Evolutionary conservation across 768 basidiomycete genomes (phyloP).

Genomic region (Suillus ampliporus): DNA sequence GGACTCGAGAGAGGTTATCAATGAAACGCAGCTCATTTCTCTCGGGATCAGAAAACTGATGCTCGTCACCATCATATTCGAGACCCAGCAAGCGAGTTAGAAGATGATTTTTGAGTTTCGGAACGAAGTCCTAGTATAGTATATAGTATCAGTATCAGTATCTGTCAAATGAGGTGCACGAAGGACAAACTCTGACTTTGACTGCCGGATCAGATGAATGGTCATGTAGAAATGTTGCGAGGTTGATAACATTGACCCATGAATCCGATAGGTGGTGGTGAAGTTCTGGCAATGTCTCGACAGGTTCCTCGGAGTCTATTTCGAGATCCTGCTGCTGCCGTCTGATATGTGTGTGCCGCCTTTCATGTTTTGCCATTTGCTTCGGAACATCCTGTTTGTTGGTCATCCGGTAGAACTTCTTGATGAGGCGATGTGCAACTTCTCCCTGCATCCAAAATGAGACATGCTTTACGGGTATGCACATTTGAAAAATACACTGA

Average conservation of each 20-base stretch:
- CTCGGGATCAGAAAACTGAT: constrained; percentile 14
- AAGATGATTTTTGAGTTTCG: constrained; percentile 26
- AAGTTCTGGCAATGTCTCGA: not conserved
- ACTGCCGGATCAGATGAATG: constrained; percentile 14
- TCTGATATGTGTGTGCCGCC: constrained; percentile 8
- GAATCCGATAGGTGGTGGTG: constrained; percentile 14
- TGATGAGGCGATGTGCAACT: too few relatives aligned
- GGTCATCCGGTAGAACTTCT: too few relatives aligned
- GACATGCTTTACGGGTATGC: too few relatives aligned
- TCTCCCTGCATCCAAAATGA: too few relatives aligned
- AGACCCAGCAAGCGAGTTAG: constrained; percentile 16
- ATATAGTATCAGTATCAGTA: too few relatives aligned
- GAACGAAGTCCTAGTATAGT: constrained; percentile 25
- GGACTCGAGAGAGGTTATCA: constrained; percentile 18
- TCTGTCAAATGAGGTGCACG: too few relatives aligned
- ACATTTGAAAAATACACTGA: too few relatives aligned
- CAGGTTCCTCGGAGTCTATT: not conserved
- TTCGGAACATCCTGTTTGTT: too few relatives aligned
- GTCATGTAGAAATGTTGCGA: not conserved
- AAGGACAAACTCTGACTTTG: constrained; percentile 3
- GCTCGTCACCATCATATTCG: constrained; percentile 23
- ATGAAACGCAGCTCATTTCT: constrained; percentile 5
- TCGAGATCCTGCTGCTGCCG: not conserved
- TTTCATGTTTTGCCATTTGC: constrained; percentile 21
- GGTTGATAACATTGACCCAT: constrained; percentile 2